Conservation (phyloP, 495 filamentous ascomycete genomes). For the Penicillium cataractarum region DNA sequence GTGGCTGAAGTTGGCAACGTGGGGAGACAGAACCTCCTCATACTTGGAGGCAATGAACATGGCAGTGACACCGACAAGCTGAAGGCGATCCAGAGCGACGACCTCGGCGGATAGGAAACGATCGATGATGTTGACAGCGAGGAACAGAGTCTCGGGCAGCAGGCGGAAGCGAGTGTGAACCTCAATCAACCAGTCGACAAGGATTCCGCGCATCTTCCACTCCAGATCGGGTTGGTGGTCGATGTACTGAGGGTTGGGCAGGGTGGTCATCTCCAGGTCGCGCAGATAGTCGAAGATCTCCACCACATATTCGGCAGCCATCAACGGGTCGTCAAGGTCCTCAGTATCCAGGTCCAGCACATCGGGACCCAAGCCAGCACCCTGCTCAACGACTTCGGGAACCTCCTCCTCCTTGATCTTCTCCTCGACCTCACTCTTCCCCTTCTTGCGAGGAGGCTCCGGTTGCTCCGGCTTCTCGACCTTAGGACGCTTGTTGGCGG, state of each 20-base stretch:
- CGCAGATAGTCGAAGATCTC: slow-evolving; percentile 98
- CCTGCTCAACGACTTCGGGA: slow-evolving; percentile 43
- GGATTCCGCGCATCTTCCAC: slow-evolving; percentile 98
- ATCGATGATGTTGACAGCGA: slow-evolving; percentile 97
- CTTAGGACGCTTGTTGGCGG: slow-evolving; percentile 59
- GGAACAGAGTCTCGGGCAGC: slow-evolving; percentile 95
- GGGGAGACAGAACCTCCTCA: slow-evolving; percentile 94
- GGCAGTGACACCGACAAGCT: slow-evolving; percentile 94
- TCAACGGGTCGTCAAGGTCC: slow-evolving; percentile 89
- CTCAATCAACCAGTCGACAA: slow-evolving; percentile 98
- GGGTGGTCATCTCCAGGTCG: slow-evolving; percentile 78
- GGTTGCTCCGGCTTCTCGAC: slow-evolving; percentile 64
- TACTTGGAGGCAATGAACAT: slow-evolving; percentile 99
- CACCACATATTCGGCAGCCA: slow-evolving; percentile 95
- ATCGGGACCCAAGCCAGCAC: slow-evolving; percentile 36
- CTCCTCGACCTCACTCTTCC: slow-evolving; percentile 46
- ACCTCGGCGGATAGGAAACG: slow-evolving; percentile 93
- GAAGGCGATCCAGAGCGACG: slow-evolving; percentile 91
- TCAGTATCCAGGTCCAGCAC: slow-evolving; percentile 72
- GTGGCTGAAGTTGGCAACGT: slow-evolving; percentile 94
- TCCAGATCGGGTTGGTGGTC: slow-evolving; percentile 89
- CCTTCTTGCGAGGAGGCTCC: slow-evolving; percentile 57
- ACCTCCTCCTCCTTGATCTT: slow-evolving; percentile 30
- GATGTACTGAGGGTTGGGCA: slow-evolving; percentile 94
- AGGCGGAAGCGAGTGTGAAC: slow-evolving; percentile 97